Conservation (phyloP, 305 asterid species). For the Fraxinus albicans region DNA sequence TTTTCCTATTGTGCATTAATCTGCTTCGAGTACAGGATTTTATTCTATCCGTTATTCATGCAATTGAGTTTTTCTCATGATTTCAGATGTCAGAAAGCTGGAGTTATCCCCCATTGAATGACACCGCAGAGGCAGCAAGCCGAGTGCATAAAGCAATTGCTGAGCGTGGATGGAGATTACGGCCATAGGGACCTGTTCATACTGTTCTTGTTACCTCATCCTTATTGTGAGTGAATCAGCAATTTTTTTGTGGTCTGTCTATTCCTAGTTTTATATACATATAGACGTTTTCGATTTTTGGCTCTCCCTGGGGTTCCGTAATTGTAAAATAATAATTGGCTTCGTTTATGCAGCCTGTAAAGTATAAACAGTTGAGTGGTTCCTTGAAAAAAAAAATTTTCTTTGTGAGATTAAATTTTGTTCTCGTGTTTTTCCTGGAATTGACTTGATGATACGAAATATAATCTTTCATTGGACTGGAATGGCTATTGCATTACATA, state of each 20-base stretch:
- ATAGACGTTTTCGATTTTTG: slow-evolving; percentile 30
- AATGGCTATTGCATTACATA: not conserved
- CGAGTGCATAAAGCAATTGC: slow-evolving; percentile 81
- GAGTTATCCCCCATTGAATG: slow-evolving; percentile 95
- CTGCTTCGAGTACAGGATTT: not conserved
- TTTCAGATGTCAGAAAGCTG: slow-evolving; percentile 87
- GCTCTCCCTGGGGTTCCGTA: slow-evolving; percentile 23
- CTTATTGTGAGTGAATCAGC: slow-evolving; percentile 8
- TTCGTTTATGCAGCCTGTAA: slow-evolving; percentile 31
- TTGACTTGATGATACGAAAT: not conserved
- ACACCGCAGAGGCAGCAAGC: slow-evolving; percentile 77
- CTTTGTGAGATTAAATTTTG: not conserved
- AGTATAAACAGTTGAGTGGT: slow-evolving; percentile 25
- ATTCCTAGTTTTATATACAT: not conserved
- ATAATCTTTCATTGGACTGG: not conserved
- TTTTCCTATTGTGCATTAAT: not conserved
- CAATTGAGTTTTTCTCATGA: not conserved
- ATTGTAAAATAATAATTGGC: slow-evolving; percentile 36
- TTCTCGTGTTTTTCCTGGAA: not conserved
- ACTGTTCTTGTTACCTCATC: not conserved
- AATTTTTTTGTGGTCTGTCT: not conserved
- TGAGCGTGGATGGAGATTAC: slow-evolving; percentile 86
- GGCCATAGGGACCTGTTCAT: slow-evolving; percentile 36
- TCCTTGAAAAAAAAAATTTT: not conserved
- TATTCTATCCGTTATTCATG: not conserved